Evolutionary conservation across 2,329 filamentous ascomycete genomes (phyloP).

Genomic region (Xylaria sp.): DNA sequence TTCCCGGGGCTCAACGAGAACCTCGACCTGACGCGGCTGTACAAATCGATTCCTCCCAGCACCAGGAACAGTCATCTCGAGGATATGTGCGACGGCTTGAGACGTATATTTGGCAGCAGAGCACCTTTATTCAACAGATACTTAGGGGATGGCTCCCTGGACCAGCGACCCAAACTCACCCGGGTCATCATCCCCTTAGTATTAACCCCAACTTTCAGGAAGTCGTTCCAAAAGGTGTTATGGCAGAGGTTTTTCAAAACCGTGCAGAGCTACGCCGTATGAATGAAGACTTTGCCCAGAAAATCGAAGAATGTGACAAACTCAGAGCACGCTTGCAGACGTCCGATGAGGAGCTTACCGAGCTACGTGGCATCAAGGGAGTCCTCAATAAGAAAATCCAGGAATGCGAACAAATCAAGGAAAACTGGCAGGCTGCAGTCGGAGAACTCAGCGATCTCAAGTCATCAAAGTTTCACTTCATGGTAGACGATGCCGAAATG

Average conservation of each 20-base stretch:
- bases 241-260: background rate
- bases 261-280: background rate
- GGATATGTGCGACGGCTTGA: background rate
- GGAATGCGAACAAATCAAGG: constrained; percentile 19
- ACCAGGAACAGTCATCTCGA: background rate
- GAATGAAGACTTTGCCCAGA: background rate
- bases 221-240: background rate
- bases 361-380: background rate
- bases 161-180: too few relatives aligned
- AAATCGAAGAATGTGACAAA: background rate
- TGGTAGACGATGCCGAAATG: constrained; percentile 29
- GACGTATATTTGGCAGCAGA: background rate
- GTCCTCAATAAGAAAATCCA: constrained; percentile 3
- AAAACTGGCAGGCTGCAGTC: constrained; percentile 15
- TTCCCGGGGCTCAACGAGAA: background rate
- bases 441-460: constrained; percentile 25
- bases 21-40: too few relatives aligned
- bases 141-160: background rate
- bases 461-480: constrained; percentile 17
- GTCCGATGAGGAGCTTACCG: background rate
- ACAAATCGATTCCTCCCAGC: background rate
- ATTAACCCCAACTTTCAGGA: background rate
- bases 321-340: background rate
- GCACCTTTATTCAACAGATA: background rate
- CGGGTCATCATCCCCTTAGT: accelerated